Evolutionary conservation across 1,139 yeast genomes (phyloP).

Genomic region (Neolecta irregularis): DNA sequence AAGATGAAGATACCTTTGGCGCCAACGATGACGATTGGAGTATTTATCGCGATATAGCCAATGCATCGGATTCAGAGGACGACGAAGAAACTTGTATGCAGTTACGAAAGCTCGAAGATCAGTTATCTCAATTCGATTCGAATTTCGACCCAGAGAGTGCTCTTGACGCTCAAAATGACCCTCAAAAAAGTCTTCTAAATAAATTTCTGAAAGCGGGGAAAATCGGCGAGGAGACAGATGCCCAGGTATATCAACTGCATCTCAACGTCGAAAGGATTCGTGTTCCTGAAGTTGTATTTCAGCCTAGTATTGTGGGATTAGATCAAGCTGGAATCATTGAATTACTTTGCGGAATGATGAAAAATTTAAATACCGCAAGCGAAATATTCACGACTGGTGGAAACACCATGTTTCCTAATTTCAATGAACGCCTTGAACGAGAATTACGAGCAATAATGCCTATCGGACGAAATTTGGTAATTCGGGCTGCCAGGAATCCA

Average conservation of each 20-base stretch:
- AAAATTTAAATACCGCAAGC: constrained; percentile 35
- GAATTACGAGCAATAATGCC: constrained; percentile 68
- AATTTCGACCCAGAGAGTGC: constrained; percentile 69
- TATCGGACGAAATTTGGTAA: constrained; percentile 42
- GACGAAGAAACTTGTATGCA: constrained; percentile 53
- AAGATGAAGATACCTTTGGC: constrained; percentile 88
- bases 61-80: constrained; percentile 54
- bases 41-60: constrained; percentile 69
- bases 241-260: constrained; percentile 76
- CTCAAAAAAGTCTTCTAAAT: constrained; percentile 69
- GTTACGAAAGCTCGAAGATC: constrained; percentile 52
- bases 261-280: constrained; percentile 79
- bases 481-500: constrained; percentile 53
- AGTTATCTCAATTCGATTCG: constrained; percentile 67
- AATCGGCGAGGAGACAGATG: constrained; percentile 44
- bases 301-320: constrained; percentile 88
- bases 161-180: constrained; percentile 66
- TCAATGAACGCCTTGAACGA: constrained; percentile 44
- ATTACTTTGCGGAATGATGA: constrained; percentile 49
- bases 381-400: constrained; percentile 85
- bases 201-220: constrained; percentile 82
- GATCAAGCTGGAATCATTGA: constrained; percentile 90
- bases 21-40: constrained; percentile 96
- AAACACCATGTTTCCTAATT: constrained; percentile 46
- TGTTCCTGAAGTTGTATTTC: constrained; percentile 82